Evolutionary conservation across 2,329 filamentous ascomycete genomes (phyloP).

Genomic region (Coniella vitis): DNA sequence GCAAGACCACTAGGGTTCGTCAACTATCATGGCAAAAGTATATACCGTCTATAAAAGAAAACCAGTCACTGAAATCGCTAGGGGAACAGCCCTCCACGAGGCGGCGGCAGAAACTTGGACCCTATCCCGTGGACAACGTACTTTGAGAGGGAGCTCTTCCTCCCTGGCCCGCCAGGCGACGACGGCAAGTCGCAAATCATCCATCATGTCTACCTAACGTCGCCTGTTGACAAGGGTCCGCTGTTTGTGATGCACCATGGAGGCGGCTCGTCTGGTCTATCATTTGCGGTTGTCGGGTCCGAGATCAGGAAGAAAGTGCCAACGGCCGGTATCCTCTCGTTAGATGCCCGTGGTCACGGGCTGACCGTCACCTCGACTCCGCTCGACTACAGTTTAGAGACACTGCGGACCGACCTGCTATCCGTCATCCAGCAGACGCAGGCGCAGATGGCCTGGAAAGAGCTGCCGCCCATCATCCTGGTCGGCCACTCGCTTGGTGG

Average conservation of each 20-base stretch:
- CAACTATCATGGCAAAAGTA: constrained; percentile 5
- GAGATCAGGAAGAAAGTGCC: constrained; percentile 74
- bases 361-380: constrained; percentile 46
- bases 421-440: constrained; percentile 63
- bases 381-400: constrained; percentile 64
- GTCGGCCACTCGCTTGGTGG: constrained; percentile 92
- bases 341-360: constrained; percentile 85
- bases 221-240: constrained; percentile 67
- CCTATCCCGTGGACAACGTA: constrained; percentile 81
- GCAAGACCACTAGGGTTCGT: constrained; percentile 62
- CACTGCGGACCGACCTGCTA: constrained; percentile 66
- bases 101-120: constrained; percentile 46
- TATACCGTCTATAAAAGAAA: not conserved
- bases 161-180: constrained; percentile 42
- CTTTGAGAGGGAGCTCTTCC: constrained; percentile 80
- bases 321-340: constrained; percentile 71
- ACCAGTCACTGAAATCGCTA: not conserved
- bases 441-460: constrained; percentile 62
- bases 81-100: constrained; percentile 34
- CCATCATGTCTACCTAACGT: constrained; percentile 84
- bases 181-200: constrained; percentile 40
- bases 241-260: constrained; percentile 94
- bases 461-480: constrained; percentile 68
- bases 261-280: constrained; percentile 85
- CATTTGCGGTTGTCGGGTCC: constrained; percentile 74